Evolutionary conservation across 331 rosid species (phyloP).

Genomic region (Rosa hybrid): DNA sequence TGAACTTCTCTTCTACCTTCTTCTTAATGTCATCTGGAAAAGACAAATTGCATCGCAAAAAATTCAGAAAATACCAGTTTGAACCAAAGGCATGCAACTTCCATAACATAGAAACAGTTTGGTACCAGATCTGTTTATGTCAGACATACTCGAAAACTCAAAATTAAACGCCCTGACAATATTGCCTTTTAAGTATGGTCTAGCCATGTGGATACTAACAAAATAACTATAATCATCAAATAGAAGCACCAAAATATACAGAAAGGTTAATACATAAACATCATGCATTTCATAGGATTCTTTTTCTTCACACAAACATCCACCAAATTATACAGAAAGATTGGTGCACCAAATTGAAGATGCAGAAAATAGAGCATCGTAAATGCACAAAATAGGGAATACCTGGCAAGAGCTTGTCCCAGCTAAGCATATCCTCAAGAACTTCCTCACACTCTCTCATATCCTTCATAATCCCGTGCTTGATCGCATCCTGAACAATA

Average conservation of each 20-base stretch:
- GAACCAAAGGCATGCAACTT: background rate
- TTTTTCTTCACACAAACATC: background rate
- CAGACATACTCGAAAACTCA: background rate
- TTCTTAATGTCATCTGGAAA: slow-evolving; percentile 65
- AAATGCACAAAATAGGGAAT: slow-evolving; percentile 2
- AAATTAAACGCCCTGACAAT: background rate
- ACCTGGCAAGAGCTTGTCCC: slow-evolving; percentile 99
- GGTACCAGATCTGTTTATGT: background rate
- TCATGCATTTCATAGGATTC: background rate
- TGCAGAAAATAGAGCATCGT: background rate
- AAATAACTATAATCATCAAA: slow-evolving; percentile 2
- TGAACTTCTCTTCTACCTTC: slow-evolving; percentile 72
- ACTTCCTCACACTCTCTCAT: slow-evolving; percentile 81
- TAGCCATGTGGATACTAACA: background rate
- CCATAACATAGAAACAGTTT: background rate
- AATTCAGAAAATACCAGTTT: slow-evolving; percentile 19
- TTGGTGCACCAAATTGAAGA: background rate
- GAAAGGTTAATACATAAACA: background rate
- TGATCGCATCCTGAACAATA: slow-evolving; percentile 67
- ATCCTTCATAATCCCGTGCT: slow-evolving; percentile 61
- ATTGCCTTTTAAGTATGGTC: background rate
- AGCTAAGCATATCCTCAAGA: slow-evolving; percentile 90
- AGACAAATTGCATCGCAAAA: background rate
- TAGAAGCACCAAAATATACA: background rate
- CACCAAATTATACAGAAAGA: background rate